A percentile compares a stretch with the other conserved stretches of the same genome.
Conservation (phyloP, 2,329 filamentous ascomycete species). For the Talaromyces sp. region DNA sequence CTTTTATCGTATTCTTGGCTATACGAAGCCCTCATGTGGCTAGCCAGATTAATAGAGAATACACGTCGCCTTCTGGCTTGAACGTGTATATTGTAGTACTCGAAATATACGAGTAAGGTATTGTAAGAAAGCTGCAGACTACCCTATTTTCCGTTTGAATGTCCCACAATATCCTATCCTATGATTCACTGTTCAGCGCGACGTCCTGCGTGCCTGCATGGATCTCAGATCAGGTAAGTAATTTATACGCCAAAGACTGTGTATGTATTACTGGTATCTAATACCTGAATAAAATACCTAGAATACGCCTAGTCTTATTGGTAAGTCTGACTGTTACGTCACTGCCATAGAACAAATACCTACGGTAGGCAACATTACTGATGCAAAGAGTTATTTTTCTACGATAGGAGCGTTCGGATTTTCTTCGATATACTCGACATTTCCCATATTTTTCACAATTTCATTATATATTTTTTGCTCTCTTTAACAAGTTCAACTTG, state of each 20-base stretch:
- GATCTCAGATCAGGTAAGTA: neutral
- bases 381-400: neutral
- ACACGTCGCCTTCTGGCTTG: neutral
- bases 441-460: neutral
- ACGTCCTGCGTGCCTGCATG: neutral
- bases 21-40: too few relatives aligned
- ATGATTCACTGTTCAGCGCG: neutral
- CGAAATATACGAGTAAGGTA: neutral
- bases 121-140: neutral
- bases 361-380: neutral
- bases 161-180: neutral
- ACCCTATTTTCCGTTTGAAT: neutral
- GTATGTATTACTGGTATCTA: neutral
- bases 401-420: neutral
- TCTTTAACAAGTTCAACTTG: neutral
- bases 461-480: neutral
- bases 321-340: neutral
- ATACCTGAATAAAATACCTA: neutral
- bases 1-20: too few relatives aligned
- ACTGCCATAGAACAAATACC: neutral
- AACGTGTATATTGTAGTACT: neutral
- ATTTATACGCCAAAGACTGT: neutral
- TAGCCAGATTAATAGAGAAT: neutral
- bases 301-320: neutral
- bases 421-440: neutral